Evolutionary conservation across 2,329 filamentous ascomycete species (phyloP), one percentile per base, ranked within the genome.

Genomic region (Nemania diffusa): DNA sequence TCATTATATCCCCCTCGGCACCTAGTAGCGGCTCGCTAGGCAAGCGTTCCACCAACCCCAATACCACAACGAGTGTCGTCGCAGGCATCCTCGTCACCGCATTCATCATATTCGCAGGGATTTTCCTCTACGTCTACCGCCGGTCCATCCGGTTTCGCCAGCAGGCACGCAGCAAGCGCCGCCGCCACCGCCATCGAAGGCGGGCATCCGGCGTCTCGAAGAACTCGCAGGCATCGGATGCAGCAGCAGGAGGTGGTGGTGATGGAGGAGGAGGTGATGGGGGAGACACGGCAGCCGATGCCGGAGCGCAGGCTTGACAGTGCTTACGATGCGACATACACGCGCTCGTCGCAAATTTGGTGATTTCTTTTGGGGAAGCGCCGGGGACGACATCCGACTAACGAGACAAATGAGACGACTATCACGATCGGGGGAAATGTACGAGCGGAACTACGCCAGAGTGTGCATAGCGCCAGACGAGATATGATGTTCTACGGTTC

Each of bases 1-100:
- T 52, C 11, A 20, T 42, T 3, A 20, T 22, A 55, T 37, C 40
- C n/a, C 55, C 37, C 22, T 57, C 48, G 1, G 13, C 34, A 20
- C 5, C 27, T 3, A 62, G 5, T 27, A 62, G 34, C 37, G 13
- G 17, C 46, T 46, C 55, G n/a, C 64, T 62, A 26, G 44, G 48
- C 55, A 69, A 65, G 51, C 69, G 69, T 50, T 40, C 51, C 51
- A 20, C 15, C 27, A 61, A 27, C 48, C 66, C 65, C 29, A 69
- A 70, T 44, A 65, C 69, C 29, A 63, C 60, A 20, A 70, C 66
- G 46, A 69, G 69, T 9, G 29, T 70, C 60, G 65, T 71, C n/a
- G 69, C 67, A n/a, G 68, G 69, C 29, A 44, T 71, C 22, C 27
- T 71, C 29, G 60, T 71, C 32, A 66, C 61, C 11, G 69, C 29